Evolutionary conservation across 495 filamentous ascomycete species (phyloP).

Genomic region (Cryomyces minteri): DNA sequence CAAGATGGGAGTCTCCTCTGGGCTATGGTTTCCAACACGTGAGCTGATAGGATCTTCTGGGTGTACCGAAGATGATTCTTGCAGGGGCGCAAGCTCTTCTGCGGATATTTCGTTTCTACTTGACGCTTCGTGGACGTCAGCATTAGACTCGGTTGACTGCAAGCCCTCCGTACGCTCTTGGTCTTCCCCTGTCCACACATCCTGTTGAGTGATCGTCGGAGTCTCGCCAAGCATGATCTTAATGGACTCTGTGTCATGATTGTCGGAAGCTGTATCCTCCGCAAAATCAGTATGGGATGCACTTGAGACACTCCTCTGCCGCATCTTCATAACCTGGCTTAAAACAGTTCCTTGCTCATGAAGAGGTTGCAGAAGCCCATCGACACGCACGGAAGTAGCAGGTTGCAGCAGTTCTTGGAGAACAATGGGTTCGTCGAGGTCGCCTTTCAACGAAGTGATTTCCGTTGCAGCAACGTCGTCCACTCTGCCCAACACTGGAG

Average conservation of each 20-base stretch:
- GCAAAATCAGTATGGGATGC: conserved; percentile 3
- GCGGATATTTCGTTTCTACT: too few relatives aligned
- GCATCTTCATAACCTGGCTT: conserved; percentile 33
- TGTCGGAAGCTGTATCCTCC: conserved; percentile 13
- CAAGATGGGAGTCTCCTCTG: too few relatives aligned
- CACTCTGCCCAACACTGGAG: conserved; percentile 34
- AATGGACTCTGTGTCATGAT: conserved; percentile 36
- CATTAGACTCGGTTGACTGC: too few relatives aligned
- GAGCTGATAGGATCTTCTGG: too few relatives aligned
- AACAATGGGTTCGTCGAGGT: conserved; percentile 44
- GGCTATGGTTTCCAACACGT: too few relatives aligned
- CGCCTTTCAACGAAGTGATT: conserved; percentile 23
- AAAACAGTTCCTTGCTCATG: conserved; percentile 27
- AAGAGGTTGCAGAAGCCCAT: conserved; percentile 6
- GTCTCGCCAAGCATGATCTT: conserved; percentile 38
- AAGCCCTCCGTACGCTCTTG: too few relatives aligned
- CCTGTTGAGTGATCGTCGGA: conserved; percentile 1
- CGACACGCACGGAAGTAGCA: conserved; percentile 11
- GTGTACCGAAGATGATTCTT: too few relatives aligned
- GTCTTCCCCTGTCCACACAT: too few relatives aligned
- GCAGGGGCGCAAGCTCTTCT: too few relatives aligned
- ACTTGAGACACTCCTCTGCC: conserved; percentile 24
- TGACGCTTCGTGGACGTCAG: too few relatives aligned
- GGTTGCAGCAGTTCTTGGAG: conserved; percentile 22
- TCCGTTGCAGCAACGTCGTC: conserved; percentile 33